Evolutionary conservation across 768 basidiomycete species (phyloP).

Genomic region (Amanita pallidorosea): DNA sequence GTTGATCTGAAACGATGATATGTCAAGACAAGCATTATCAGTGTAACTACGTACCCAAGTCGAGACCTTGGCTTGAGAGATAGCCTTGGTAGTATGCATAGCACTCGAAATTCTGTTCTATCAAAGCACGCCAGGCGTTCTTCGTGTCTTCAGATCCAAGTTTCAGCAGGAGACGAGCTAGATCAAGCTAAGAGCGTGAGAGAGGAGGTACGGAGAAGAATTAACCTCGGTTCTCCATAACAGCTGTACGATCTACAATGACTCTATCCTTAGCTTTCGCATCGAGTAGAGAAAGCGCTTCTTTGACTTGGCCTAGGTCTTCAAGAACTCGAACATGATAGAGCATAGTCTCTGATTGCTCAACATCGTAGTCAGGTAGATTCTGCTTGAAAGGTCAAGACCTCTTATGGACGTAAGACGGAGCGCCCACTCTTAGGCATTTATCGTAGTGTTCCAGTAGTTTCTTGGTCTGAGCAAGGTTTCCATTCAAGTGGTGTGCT

Average conservation of each 20-base stretch:
- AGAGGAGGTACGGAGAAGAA: constrained; percentile 3
- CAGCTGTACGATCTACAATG: constrained; percentile 61
- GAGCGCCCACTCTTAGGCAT: constrained; percentile 52
- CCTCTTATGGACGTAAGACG: neutral
- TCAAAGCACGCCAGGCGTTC: constrained; percentile 67
- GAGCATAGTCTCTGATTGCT: constrained; percentile 74
- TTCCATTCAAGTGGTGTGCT: constrained; percentile 78
- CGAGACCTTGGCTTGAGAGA: constrained; percentile 52
- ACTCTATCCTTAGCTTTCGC: constrained; percentile 47
- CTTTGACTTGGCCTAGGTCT: constrained; percentile 51
- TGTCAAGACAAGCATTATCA: neutral
- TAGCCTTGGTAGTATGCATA: constrained; percentile 73
- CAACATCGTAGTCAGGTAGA: constrained; percentile 67
- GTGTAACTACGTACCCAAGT: constrained; percentile 39
- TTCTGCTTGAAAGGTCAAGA: constrained; percentile 32
- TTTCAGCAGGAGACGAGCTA: constrained; percentile 74
- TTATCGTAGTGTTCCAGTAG: constrained; percentile 64
- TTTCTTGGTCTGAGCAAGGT: constrained; percentile 56
- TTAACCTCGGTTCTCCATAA: constrained; percentile 59
- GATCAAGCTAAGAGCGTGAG: constrained; percentile 6
- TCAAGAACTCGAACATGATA: constrained; percentile 71
- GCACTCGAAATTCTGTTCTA: constrained; percentile 81
- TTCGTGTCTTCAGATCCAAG: constrained; percentile 61
- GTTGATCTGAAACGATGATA: constrained; percentile 32
- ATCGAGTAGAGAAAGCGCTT: constrained; percentile 57